Percentiles rank a stretch among this genome's conserved stretches.
phyloP scores from a whole-genome alignment of 345 rosid species.

The Acer yangbiense region DNA sequence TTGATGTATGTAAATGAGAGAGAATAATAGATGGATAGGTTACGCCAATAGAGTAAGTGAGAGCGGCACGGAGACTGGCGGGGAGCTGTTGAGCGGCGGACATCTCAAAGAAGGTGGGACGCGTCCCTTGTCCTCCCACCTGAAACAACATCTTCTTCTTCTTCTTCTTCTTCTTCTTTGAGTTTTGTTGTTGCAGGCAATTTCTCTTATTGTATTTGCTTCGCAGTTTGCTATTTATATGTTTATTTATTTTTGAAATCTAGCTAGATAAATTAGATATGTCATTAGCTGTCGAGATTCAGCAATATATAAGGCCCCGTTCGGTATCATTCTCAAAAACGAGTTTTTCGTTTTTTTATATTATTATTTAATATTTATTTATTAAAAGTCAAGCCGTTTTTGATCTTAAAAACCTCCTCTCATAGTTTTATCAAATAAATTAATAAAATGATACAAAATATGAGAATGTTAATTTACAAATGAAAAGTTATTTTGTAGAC shows the following conservation, averaged over 20 bases:
- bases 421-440: too few relatives aligned
- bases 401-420: too few relatives aligned
- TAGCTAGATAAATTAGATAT: too few relatives aligned
- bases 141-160: constrained; percentile 78
- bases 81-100: constrained; percentile 99
- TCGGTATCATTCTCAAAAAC: too few relatives aligned
- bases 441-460: too few relatives aligned
- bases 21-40: constrained; percentile 3
- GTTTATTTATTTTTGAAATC: background rate
- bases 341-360: too few relatives aligned
- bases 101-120: constrained; percentile 99
- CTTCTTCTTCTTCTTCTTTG: constrained; percentile 24
- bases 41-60: constrained; percentile 94
- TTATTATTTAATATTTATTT: too few relatives aligned
- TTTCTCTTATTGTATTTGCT: background rate
- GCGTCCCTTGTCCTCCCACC: constrained; percentile 97
- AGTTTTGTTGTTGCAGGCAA: background rate
- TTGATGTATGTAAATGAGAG: background rate
- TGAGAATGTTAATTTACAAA: too few relatives aligned
- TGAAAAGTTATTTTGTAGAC: too few relatives aligned
- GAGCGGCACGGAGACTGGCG: constrained; percentile 94
- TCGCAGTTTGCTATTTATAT: background rate
- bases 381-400: too few relatives aligned
- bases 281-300: too few relatives aligned
- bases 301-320: too few relatives aligned